These are phyloP conservation scores for Coccomyxa subellipsoidea DNA, from an alignment of 163 green algal genomes.

Conservation along the genomic window DNA sequence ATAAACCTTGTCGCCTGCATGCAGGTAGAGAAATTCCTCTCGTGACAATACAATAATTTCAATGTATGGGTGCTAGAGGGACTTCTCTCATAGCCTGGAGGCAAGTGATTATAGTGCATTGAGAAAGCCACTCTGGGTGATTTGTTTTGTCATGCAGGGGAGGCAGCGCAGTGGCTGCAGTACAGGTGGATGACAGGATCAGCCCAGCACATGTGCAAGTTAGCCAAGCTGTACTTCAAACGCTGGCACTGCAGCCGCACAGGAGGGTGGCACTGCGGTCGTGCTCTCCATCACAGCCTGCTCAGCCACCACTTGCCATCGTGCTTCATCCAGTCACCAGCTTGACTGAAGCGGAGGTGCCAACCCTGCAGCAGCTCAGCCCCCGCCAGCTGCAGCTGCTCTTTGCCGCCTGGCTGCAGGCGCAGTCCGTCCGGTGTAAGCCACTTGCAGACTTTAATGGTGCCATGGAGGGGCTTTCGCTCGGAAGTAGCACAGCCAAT, in stretches of 20 bases:
- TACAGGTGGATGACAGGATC: slow-evolving; percentile 4
- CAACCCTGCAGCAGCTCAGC: not conserved
- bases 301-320: not conserved
- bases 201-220: slow-evolving; percentile 25
- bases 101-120: too few species aligned
- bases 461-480: not conserved
- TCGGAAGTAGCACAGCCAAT: not conserved
- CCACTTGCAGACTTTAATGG: not conserved
- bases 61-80: too few species aligned
- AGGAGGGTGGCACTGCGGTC: slow-evolving; percentile 31
- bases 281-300: not conserved
- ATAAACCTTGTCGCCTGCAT: too few species aligned
- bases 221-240: slow-evolving; percentile 34
- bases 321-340: not conserved
- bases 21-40: too few species aligned
- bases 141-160: slow-evolving; percentile 14
- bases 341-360: not conserved
- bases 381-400: slow-evolving; percentile 2
- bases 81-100: too few species aligned
- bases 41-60: too few species aligned
- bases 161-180: slow-evolving; percentile 10
- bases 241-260: slow-evolving; percentile 34
- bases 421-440: slow-evolving; percentile 13
- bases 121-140: too few species aligned
- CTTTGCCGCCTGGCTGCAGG: slow-evolving; percentile 18